Evolutionary conservation across 2,329 filamentous ascomycete genomes (phyloP), one percentile per base, ranked within the genome.

Genomic region (Pleurostoma richardsiae): DNA sequence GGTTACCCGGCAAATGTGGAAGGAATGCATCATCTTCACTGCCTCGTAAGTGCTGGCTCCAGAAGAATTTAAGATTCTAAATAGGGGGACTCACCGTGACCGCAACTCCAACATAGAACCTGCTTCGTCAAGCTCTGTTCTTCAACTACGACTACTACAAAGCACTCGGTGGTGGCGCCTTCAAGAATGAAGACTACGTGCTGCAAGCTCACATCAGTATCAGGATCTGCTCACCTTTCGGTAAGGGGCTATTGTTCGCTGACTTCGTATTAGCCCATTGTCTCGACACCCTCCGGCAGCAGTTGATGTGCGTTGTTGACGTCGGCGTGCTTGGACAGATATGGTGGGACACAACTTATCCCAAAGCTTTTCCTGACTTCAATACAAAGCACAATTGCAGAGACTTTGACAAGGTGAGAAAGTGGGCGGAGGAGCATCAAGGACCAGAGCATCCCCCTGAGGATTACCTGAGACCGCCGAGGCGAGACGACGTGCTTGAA

Each of bases 301-400:
- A 79, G 44, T 60, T 81, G 10, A 80, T 79, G 74, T 81, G 76
- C 54, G 72, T 65, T 3, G 63, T 72, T 1, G 75, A 80, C 47
- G 66, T 74, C 6, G 76, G 74, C 3, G 66, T 81, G 1, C 62
- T 79, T 1, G 76, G 75, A 2, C 76, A 80, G 50, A 62, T 80
- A 7, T 81, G 77, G 77, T 45, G 72, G 72, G 53, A 77, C 36
- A 55, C 54, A n/a, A 51, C 60, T 4, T 59, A 61, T 5, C 67
- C 69, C 1, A 58, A 68, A 47, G 59, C 69, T 6, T 79, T 74
- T 52, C 71, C 77, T 3, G 74, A 81, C 55, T 79, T 80, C 61
- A 77, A 77, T 49, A 79, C 73, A 0, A 59, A 69, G 49, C 77
- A 80, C 52, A 66, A 66, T 39, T 80, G 77, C 53, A 68, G 72